Evolutionary conservation across 2,329 filamentous ascomycete species (phyloP).

Genomic region (Albophoma yamanashiensis): DNA sequence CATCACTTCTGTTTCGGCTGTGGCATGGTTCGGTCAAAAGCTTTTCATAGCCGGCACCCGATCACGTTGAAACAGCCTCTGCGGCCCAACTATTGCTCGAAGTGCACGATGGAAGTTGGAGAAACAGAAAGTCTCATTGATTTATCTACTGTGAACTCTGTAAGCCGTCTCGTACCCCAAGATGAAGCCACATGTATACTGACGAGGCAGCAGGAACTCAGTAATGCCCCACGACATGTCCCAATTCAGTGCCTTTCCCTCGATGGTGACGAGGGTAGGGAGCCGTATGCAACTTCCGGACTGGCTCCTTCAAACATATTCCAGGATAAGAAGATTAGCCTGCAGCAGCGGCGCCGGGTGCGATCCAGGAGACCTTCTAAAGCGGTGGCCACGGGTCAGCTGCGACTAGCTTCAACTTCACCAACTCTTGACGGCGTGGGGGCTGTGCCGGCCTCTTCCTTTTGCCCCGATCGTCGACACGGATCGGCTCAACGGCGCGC

Average conservation of each 20-base stretch:
- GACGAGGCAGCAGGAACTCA: neutral
- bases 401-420: neutral
- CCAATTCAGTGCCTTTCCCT: neutral
- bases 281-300: neutral
- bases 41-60: constrained; percentile 12
- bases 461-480: constrained; percentile 11
- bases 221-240: neutral
- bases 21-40: constrained; percentile 13
- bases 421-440: constrained; percentile 1
- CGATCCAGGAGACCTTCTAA: neutral
- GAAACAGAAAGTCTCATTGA: constrained; percentile 13
- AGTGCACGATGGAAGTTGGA: constrained; percentile 15
- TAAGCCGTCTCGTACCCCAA: constrained; percentile 7
- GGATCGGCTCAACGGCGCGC: constrained; percentile 18
- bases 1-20: constrained; percentile 31
- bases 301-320: too few relatives aligned
- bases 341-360: neutral
- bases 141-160: constrained; percentile 13
- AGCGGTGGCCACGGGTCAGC: neutral
- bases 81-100: constrained; percentile 21
- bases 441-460: constrained; percentile 5
- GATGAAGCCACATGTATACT: neutral
- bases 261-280: neutral
- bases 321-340: neutral
- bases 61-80: constrained; percentile 13